Conservation (phyloP, 495 filamentous ascomycete genomes). For the Letharia lupina region DNA sequence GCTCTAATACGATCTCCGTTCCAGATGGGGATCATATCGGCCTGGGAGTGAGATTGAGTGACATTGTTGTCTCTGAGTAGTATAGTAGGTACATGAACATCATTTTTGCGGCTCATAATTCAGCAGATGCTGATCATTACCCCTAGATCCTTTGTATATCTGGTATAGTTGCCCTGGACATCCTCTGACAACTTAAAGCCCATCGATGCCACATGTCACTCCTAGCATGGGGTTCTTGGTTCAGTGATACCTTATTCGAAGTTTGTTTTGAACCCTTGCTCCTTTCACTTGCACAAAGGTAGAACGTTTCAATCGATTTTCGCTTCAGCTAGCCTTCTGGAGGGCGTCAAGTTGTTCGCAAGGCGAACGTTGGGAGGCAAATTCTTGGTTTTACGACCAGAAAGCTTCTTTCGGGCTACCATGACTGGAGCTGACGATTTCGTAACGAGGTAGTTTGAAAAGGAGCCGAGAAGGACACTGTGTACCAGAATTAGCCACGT, state of each 20-base stretch:
- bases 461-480: constrained; percentile 86
- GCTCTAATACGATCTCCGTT: too few relatives aligned
- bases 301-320: constrained; percentile 7
- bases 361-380: constrained; percentile 51
- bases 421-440: constrained; percentile 95
- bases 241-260: neutral
- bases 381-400: constrained; percentile 60
- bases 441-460: constrained; percentile 92
- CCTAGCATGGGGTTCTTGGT: neutral
- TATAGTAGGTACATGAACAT: too few relatives aligned
- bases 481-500: constrained; percentile 19
- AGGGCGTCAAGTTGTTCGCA: constrained; percentile 60
- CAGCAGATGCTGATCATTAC: too few relatives aligned
- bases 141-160: neutral
- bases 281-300: neutral
- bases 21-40: too few relatives aligned
- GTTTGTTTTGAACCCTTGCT: neutral
- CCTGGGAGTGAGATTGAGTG: too few relatives aligned
- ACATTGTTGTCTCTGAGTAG: too few relatives aligned
- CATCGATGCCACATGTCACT: neutral
- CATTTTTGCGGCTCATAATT: too few relatives aligned
- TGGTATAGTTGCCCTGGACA: neutral
- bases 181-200: neutral
- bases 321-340: constrained; percentile 10
- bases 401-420: constrained; percentile 75